These are phyloP conservation scores for Ichthyophthirius multifiliis DNA, from an alignment of 169 alveolate species.

Conservation along the genomic window DNA sequence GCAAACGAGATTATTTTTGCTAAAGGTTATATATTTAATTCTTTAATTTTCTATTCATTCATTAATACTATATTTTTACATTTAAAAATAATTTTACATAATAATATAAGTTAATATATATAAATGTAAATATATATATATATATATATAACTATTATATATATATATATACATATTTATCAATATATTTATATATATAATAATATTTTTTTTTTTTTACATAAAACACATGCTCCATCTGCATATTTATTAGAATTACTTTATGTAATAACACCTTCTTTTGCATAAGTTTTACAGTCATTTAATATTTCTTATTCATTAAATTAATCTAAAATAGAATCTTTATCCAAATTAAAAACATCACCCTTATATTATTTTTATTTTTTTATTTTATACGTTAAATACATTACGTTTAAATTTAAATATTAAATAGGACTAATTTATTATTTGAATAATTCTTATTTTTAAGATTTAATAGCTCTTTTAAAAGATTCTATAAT, in stretches of 20 bases:
- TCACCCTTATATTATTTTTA: slow-evolving; percentile 40
- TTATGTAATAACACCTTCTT: slow-evolving; percentile 89
- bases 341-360: neutral
- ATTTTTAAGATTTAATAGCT: slow-evolving; percentile 75
- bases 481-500: slow-evolving; percentile 81
- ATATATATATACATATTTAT: neutral
- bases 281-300: slow-evolving; percentile 76
- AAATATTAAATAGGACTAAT: slow-evolving; percentile 57
- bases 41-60: slow-evolving; percentile 71
- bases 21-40: slow-evolving; percentile 79
- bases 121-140: neutral
- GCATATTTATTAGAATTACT: slow-evolving; percentile 88
- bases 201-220: neutral
- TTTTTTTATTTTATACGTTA: neutral
- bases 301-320: neutral
- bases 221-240: slow-evolving; percentile 92
- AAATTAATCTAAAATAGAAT: slow-evolving; percentile 28
- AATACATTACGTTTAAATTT: slow-evolving; percentile 9
- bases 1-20: slow-evolving; percentile 87
- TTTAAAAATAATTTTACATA: neutral
- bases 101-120: neutral
- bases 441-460: slow-evolving; percentile 66
- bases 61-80: slow-evolving; percentile 49
- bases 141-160: neutral
- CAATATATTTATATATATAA: neutral